Evolutionary conservation across 305 asterid species (phyloP).

Genomic region (Lippia alba): DNA sequence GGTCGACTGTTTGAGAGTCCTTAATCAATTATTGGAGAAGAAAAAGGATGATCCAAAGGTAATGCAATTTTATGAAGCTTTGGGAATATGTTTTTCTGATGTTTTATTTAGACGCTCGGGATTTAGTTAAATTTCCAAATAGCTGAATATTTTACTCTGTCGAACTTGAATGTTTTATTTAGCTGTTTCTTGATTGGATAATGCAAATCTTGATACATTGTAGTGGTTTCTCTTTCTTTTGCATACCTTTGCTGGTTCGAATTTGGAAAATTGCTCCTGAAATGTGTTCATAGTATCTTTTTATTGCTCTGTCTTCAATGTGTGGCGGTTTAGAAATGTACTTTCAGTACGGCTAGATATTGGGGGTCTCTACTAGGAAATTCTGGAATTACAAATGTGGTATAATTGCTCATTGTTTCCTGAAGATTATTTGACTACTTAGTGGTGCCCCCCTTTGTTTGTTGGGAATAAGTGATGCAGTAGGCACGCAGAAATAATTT

Average conservation of each 20-base stretch:
- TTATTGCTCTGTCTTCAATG: background rate
- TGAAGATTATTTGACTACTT: slow-evolving; percentile 8
- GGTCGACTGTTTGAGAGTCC: slow-evolving; percentile 59
- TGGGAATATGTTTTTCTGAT: background rate
- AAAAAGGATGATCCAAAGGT: slow-evolving; percentile 81
- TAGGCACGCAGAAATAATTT: background rate
- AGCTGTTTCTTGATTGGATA: slow-evolving; percentile 10
- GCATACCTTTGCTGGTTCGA: background rate
- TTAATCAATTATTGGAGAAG: slow-evolving; percentile 64
- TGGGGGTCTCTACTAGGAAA: background rate
- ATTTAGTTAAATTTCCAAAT: slow-evolving; percentile 3
- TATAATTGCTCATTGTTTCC: background rate
- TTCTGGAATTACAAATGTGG: background rate
- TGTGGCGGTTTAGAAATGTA: slow-evolving; percentile 4
- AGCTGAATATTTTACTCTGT: slow-evolving; percentile 12
- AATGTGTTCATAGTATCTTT: background rate
- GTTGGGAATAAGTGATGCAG: background rate
- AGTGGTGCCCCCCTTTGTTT: background rate
- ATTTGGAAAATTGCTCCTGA: background rate
- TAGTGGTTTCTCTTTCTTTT: slow-evolving; percentile 9
- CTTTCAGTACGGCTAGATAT: background rate
- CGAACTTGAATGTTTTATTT: background rate
- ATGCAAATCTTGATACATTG: slow-evolving; percentile 16
- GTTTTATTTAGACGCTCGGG: slow-evolving; percentile 3
- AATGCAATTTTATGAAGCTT: background rate